These are phyloP conservation scores for Vanderwaltozyma polyspora DNA, from an alignment of 805 yeast genomes.

Conservation along the genomic window DNA sequence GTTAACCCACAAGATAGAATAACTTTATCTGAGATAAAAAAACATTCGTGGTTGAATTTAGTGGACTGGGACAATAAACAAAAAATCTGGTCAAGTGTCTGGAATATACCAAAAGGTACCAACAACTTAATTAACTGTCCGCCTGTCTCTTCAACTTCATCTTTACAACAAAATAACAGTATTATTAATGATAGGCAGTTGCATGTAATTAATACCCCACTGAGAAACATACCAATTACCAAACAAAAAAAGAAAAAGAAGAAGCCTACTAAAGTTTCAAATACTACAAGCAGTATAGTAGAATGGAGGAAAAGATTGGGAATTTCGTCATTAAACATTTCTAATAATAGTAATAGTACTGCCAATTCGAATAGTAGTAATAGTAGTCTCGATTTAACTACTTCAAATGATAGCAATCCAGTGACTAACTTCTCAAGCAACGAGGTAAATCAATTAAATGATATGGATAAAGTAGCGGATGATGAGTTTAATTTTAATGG, in stretches of 20 bases:
- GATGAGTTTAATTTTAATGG: no score
- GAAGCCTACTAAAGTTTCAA: conserved; percentile 21
- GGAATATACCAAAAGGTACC: not conserved
- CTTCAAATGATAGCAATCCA: not conserved
- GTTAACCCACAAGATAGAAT: conserved; percentile 62
- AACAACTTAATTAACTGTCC: conserved; percentile 1
- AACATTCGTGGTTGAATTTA: conserved; percentile 59
- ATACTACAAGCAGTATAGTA: conserved; percentile 27
- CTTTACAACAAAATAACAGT: conserved; percentile 7
- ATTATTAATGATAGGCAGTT: conserved; percentile 13
- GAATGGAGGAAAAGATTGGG: conserved; percentile 29
- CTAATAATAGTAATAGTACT: not conserved
- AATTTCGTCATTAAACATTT: conserved; percentile 8
- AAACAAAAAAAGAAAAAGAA: conserved; percentile 15
- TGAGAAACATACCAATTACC: conserved; percentile 19
- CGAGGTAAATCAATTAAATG: no score
- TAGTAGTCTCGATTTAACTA: not conserved
- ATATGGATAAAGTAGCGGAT: no score
- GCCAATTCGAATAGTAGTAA: no score
- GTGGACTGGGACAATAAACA: conserved; percentile 58
- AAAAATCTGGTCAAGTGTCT: conserved; percentile 51
- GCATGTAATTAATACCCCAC: conserved; percentile 21
- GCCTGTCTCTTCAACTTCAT: conserved; percentile 1
- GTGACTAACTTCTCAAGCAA: no score
- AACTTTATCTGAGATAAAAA: conserved; percentile 44